Percentiles rank a stretch among this genome's conserved stretches.
phyloP scores from a whole-genome alignment of 257 asterid species.

The Petrea volubilis region DNA sequence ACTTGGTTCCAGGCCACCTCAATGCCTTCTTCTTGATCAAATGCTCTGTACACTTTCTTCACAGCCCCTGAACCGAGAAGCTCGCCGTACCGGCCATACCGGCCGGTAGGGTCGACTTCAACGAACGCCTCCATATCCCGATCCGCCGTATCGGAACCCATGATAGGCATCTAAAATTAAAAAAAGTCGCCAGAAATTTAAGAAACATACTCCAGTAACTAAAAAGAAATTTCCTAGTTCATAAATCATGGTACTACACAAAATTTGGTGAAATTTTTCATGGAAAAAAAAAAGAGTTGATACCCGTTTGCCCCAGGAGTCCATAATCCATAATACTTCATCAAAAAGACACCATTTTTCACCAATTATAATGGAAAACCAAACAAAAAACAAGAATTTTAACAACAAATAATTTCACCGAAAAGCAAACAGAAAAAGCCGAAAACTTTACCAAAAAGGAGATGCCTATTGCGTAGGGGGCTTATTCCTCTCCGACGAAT shows the following conservation, averaged over 20 bases:
- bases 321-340: not conserved
- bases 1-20: conserved; percentile 97
- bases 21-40: conserved; percentile 86
- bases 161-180: conserved; percentile 26
- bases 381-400: too few species aligned
- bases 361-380: not conserved
- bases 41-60: conserved; percentile 80
- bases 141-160: conserved; percentile 38
- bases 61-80: conserved; percentile 75
- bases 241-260: not conserved
- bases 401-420: too few species aligned
- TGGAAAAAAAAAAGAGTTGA: not conserved
- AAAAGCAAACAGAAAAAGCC: not conserved
- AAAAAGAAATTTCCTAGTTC: not conserved
- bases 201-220: not conserved
- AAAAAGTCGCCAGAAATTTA: not conserved
- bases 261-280: not conserved
- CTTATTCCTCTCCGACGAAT: not conserved
- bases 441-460: not conserved
- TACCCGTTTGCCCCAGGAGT: not conserved
- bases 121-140: conserved; percentile 60
- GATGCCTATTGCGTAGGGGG: not conserved
- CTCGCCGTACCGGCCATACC: conserved; percentile 83
- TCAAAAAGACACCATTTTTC: not conserved
- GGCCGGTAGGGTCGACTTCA: conserved; percentile 65